Evolutionary conservation across 139 green algal species (phyloP).

Genomic region (Volvox africanus): DNA sequence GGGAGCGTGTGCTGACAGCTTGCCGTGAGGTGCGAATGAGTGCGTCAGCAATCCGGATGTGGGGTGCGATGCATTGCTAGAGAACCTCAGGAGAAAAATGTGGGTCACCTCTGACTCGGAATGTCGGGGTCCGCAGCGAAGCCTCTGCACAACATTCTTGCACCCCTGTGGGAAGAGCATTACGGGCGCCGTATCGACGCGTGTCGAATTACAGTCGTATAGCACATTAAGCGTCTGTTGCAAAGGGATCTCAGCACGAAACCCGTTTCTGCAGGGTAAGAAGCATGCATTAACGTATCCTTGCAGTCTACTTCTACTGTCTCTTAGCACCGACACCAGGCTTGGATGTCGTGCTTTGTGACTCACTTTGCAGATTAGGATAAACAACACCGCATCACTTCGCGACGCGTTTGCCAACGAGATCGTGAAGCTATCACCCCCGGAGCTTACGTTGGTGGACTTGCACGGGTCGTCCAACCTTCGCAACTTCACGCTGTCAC

Average conservation of each 20-base stretch:
- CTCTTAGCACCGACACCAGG: too few relatives aligned
- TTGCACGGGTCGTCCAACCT: slow-evolving; percentile 74
- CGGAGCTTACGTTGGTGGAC: slow-evolving; percentile 69
- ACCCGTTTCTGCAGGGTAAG: background rate
- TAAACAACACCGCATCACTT: slow-evolving; percentile 72
- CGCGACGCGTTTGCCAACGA: slow-evolving; percentile 82
- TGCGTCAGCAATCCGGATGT: too few relatives aligned
- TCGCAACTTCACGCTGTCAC: slow-evolving; percentile 76
- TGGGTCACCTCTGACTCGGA: too few relatives aligned
- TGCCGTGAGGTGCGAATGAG: slow-evolving; percentile 69
- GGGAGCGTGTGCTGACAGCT: slow-evolving; percentile 78
- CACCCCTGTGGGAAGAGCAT: too few relatives aligned
- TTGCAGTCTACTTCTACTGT: too few relatives aligned
- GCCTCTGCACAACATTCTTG: too few relatives aligned
- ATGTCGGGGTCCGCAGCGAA: too few relatives aligned
- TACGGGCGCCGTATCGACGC: too few relatives aligned
- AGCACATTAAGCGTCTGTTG: too few relatives aligned
- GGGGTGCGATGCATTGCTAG: too few relatives aligned
- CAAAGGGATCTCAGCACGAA: background rate
- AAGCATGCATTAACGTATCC: background rate
- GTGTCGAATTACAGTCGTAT: too few relatives aligned
- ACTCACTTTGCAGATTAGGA: slow-evolving; percentile 62
- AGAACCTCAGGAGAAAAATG: too few relatives aligned
- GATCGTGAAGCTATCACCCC: slow-evolving; percentile 83
- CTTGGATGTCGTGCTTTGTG: background rate